Conservation (phyloP, 192 early-diverging fungal species). For the Coemansia reversa region DNA sequence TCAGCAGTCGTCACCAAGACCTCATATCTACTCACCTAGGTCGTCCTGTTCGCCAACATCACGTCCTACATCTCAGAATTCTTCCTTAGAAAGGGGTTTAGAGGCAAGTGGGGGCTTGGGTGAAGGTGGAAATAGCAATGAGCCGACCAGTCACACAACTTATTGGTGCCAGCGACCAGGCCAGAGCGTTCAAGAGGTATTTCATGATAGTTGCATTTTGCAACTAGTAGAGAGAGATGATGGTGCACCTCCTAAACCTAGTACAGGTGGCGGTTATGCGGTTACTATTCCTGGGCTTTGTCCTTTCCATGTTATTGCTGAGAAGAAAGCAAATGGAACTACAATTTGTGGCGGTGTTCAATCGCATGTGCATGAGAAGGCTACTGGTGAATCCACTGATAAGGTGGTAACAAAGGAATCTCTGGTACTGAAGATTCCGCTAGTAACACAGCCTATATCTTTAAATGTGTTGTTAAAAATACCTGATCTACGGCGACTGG, state of each 20-base stretch:
- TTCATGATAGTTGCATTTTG: constrained; percentile 14
- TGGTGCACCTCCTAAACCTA: background rate
- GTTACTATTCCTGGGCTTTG: constrained; percentile 29
- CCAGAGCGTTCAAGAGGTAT: constrained; percentile 5
- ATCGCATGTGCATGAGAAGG: constrained; percentile 20
- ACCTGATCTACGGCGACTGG: constrained; percentile 13
- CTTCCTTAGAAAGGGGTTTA: background rate
- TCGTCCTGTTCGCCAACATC: background rate
- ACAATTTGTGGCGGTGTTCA: constrained; percentile 20
- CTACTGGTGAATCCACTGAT: background rate
- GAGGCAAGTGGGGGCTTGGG: background rate
- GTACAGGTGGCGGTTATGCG: background rate
- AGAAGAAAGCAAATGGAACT: background rate
- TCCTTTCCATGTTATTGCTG: constrained; percentile 35
- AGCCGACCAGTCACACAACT: background rate
- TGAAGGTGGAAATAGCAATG: background rate
- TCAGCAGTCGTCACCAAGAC: background rate
- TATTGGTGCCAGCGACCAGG: constrained; percentile 25
- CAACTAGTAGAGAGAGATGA: constrained; percentile 1
- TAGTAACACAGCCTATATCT: constrained; percentile 37
- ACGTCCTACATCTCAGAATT: background rate
- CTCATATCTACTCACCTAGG: background rate
- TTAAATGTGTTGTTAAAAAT: constrained; percentile 23
- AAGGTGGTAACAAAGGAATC: background rate
- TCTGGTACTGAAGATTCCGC: constrained; percentile 4